Conservation (phyloP, 1,284 basidiomycete species). For the Rhizoctonia solani region DNA sequence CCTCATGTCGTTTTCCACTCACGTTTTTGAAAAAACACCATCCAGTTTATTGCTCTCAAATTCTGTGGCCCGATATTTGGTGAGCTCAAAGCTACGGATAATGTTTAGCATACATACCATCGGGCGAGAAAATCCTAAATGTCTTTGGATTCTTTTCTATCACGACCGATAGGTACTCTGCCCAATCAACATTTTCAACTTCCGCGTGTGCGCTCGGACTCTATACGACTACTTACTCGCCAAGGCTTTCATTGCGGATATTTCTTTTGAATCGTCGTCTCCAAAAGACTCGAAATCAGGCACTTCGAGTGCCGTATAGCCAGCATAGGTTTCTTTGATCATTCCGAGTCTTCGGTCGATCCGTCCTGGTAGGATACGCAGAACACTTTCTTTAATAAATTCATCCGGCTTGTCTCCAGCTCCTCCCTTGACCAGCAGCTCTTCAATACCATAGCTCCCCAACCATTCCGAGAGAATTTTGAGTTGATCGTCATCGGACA, state of each 20-base stretch:
- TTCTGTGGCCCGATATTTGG: constrained; percentile 48
- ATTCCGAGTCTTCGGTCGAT: constrained; percentile 61
- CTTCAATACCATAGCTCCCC: constrained; percentile 61
- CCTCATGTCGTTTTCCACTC: too few relatives aligned
- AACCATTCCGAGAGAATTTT: constrained; percentile 70
- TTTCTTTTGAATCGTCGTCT: constrained; percentile 59
- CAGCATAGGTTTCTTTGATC: constrained; percentile 61
- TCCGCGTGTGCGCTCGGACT: neutral
- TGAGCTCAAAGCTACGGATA: neutral
- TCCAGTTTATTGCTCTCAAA: constrained; percentile 89
- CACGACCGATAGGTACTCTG: constrained; percentile 44
- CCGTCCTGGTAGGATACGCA: constrained; percentile 50
- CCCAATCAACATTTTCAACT: neutral
- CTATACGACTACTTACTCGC: constrained; percentile 42
- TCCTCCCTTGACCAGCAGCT: constrained; percentile 56
- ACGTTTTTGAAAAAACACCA: constrained; percentile 62
- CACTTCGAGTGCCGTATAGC: constrained; percentile 62
- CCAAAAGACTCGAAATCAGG: constrained; percentile 68
- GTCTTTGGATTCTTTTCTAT: constrained; percentile 65
- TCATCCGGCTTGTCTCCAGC: constrained; percentile 53
- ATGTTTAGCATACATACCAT: constrained; percentile 47
- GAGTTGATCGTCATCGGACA: constrained; percentile 66
- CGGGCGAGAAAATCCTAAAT: constrained; percentile 91
- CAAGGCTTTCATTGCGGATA: constrained; percentile 78
- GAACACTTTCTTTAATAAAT: constrained; percentile 39